Evolutionary conservation across 495 filamentous ascomycete species (phyloP), one percentile per base, ranked within the genome.

Genomic region (Choiromyces venosus): DNA sequence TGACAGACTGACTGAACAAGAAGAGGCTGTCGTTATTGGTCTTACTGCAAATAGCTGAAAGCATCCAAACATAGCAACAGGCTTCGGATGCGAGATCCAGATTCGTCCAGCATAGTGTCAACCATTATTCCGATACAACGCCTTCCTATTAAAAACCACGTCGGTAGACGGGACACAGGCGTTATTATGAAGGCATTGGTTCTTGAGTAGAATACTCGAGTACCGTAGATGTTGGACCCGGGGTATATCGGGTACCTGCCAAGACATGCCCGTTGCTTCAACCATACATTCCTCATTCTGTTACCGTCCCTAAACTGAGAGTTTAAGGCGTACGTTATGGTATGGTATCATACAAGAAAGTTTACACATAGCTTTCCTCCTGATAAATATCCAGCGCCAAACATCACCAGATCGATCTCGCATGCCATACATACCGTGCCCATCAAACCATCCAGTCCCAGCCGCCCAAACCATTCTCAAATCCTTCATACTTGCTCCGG

Each of bases 61-160:
- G 52, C 10, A 61, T 61, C 52, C 52, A 61, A 33, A 61, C 52
- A 61, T 61, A 61, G 52, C 52, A 33, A 61, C 52, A 61, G 52
- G 10, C 52, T 61, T 61, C 52, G 52, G 52, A 61, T 61, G 52
- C 52, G 12, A 61, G 52, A 61, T 61, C 52, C 25, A 18, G 52
- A 61, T 61, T 61, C 52, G 25, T 61, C 52, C 3, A 61, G 25
- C 52, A 6, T 61, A n/a, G n/a, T n/a, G 9, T 61, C 25, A 14
- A 12, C 52, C 52, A 18, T 9, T 12, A 33, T 33, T 6, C 46
- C 46, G 29, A 56, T 56, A 4, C 25, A 16, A 61, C 25, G 25
- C 25, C 25, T 61, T 12, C 52, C 52, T 61, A 25, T 3, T 61
- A 29, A 33, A 33, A 33, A 18, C 52, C 25, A 4, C 12, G 52